phyloP scores from a whole-genome alignment of 148 eudicot species.

The Simmondsia chinensis region DNA sequence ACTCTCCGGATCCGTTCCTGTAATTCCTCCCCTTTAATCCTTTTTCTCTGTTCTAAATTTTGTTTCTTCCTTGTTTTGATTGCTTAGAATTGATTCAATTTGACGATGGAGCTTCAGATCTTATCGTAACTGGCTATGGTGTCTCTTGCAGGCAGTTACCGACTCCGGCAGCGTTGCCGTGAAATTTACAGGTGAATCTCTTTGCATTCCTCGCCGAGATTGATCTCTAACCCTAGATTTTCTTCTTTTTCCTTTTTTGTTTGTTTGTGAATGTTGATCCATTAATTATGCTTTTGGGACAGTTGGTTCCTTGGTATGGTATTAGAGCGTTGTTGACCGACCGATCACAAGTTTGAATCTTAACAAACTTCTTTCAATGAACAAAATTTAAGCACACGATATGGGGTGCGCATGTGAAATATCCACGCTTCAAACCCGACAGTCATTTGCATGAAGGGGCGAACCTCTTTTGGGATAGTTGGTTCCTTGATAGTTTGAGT shows the following conservation, averaged over 20 bases:
- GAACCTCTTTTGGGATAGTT: too few species aligned
- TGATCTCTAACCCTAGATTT: not conserved
- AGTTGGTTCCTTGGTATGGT: too few species aligned
- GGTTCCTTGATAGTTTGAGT: too few species aligned
- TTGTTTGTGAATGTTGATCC: not conserved
- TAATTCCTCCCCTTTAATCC: constrained; percentile 4
- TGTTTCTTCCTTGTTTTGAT: not conserved
- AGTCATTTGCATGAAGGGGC: too few species aligned
- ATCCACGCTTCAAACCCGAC: too few species aligned
- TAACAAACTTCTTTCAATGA: too few species aligned
- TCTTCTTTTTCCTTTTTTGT: not conserved
- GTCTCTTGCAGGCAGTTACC: constrained; percentile 46
- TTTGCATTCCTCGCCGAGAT: not conserved
- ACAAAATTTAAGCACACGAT: too few species aligned
- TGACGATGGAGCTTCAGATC: constrained; percentile 8
- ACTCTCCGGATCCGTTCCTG: constrained; percentile 55
- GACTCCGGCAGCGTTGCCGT: constrained; percentile 58
- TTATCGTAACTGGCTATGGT: not conserved
- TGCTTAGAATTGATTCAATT: too few species aligned
- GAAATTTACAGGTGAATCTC: constrained; percentile 41
- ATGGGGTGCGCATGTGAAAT: too few species aligned
- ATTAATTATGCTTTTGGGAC: too few species aligned
- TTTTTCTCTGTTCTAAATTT: not conserved
- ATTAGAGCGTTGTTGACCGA: too few species aligned
- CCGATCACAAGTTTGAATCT: too few species aligned